Evolutionary conservation across 306 rosid genomes (phyloP).

Genomic region (Pyrus communis): DNA sequence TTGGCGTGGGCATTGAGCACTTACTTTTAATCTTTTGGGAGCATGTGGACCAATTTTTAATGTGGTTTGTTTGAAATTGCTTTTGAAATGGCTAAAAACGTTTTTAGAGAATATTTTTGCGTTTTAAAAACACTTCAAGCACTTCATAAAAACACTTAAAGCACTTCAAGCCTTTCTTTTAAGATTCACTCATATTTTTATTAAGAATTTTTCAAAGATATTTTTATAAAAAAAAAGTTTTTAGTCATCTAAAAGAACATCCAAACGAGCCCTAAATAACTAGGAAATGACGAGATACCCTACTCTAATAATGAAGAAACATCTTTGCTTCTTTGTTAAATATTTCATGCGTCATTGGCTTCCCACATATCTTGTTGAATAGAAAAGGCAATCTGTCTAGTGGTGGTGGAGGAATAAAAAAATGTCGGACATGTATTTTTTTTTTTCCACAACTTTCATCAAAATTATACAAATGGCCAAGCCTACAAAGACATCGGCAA

Average conservation of each 20-base stretch:
- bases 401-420: conserved; percentile 1
- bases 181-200: too few species aligned
- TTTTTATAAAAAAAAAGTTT: too few species aligned
- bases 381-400: neutral
- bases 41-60: too few species aligned
- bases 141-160: too few species aligned
- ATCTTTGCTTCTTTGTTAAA: neutral
- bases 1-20: too few species aligned
- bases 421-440: neutral
- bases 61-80: too few species aligned
- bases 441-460: neutral
- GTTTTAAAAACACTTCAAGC: too few species aligned
- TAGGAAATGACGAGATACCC: neutral
- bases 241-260: too few species aligned
- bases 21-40: neutral
- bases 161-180: too few species aligned
- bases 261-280: neutral
- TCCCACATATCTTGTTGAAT: neutral
- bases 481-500: neutral
- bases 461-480: neutral
- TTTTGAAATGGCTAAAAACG: too few species aligned
- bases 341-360: neutral
- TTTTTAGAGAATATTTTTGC: too few species aligned
- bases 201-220: too few species aligned
- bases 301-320: neutral